Evolutionary conservation across 768 basidiomycete genomes (phyloP).

Genomic region (Fistulinella prunicolor): DNA sequence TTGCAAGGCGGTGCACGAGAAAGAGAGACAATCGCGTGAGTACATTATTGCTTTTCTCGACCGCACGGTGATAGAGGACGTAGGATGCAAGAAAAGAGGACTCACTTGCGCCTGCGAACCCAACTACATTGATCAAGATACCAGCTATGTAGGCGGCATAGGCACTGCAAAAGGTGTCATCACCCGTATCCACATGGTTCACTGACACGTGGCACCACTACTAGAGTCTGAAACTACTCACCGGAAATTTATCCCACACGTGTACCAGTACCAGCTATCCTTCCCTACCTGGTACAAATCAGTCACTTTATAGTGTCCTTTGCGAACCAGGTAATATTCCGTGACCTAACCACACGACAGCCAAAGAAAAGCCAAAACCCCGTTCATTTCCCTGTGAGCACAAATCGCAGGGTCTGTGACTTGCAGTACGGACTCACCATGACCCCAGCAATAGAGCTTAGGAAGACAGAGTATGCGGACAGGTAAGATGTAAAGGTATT

Average conservation of each 20-base stretch:
- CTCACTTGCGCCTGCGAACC: constrained; percentile 73
- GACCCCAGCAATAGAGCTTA: constrained; percentile 77
- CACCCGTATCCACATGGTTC: no score
- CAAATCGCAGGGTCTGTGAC: not conserved
- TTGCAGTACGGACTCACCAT: constrained; percentile 63
- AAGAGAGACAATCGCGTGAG: constrained; percentile 1
- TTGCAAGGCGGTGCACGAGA: not conserved
- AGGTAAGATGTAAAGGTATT: constrained; percentile 80
- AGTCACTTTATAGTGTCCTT: constrained; percentile 65
- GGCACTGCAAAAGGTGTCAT: constrained; percentile 38
- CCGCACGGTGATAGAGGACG: not conserved
- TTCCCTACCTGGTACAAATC: constrained; percentile 62
- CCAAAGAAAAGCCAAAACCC: not conserved
- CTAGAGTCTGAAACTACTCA: constrained; percentile 21
- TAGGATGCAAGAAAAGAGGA: constrained; percentile 3
- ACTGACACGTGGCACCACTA: no score
- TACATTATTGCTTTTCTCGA: not conserved
- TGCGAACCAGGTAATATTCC: constrained; percentile 74
- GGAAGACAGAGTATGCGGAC: constrained; percentile 77
- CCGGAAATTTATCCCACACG: constrained; percentile 69
- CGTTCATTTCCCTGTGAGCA: not conserved
- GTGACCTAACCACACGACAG: constrained; percentile 46
- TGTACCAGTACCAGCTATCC: constrained; percentile 75
- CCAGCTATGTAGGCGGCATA: constrained; percentile 69
- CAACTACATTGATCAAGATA: constrained; percentile 79